phyloP scores from a whole-genome alignment of 257 asterid species.

The Cordia subcordata region DNA sequence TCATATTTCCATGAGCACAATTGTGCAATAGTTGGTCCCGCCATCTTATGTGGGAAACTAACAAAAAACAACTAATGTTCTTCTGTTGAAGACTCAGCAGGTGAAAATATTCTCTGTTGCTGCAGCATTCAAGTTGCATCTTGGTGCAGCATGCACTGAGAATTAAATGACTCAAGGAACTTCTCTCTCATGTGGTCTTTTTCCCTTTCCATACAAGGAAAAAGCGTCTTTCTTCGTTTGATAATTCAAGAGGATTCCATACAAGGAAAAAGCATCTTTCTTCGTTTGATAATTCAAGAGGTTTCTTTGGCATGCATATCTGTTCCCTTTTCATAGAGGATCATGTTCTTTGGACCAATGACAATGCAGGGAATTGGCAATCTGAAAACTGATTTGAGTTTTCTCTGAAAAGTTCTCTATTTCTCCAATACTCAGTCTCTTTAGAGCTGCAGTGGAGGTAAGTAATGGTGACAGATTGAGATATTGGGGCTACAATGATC shows the following conservation, averaged over 20 bases:
- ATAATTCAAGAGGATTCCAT: too few species aligned
- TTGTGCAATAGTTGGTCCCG: conserved; percentile 19
- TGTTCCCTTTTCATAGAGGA: neutral
- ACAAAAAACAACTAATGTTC: conserved; percentile 2
- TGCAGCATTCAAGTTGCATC: neutral
- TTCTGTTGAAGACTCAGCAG: neutral
- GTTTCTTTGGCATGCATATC: neutral
- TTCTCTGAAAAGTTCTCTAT: conserved; percentile 3
- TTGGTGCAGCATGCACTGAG: conserved; percentile 11
- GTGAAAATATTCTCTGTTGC: neutral
- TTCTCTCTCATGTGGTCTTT: too few species aligned
- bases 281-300: too few species aligned
- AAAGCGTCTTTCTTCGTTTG: neutral
- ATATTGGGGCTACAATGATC: too few species aligned
- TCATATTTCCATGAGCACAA: conserved; percentile 8
- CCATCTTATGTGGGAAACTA: conserved; percentile 15
- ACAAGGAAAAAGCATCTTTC: neutral
- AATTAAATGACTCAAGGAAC: too few species aligned
- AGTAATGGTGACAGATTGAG: too few species aligned
- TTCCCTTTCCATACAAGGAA: neutral
- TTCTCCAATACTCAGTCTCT: neutral
- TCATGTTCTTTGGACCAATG: neutral
- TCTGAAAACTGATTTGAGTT: conserved; percentile 1
- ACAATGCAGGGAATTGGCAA: neutral
- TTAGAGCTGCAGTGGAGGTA: too few species aligned